Base-by-base conservation (phyloP, 108 stramenopile species). In the Conticribra weissflogii region DNA sequence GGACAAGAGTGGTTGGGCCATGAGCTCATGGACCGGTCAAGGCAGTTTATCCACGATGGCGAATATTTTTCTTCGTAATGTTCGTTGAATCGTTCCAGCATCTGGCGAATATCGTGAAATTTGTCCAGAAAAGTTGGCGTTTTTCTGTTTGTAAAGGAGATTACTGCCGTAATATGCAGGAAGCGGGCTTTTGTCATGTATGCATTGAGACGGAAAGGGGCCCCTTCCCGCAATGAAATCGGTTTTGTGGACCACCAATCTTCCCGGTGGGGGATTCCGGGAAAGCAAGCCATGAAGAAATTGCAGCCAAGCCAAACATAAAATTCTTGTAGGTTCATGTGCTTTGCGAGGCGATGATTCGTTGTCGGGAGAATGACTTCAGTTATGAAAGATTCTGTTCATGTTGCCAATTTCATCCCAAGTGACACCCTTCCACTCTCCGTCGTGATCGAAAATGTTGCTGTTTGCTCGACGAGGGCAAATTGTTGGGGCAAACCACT, bases 21-120 rank as follows among this genome's bases (percentile, higher is more conserved):
- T 16, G 41, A 9, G 21, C 19, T 60, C 69, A 78, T 71, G 14
- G 55, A 58, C 63, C 71, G 70, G 36, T 78, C 76, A 5, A 78
- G 32, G 31, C 69, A 71, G 27, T 12, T 34, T 14, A 71, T 21
- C 76, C 76, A 78, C 2, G 54, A 63, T 0, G 71, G 77, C 30
- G 29, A 24, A 36, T 69, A 78, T 1, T 50, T 19, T 2, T 36
- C 21, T 29, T 36, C 34, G 34, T 45, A 55, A 24, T 78, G 52
- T 19, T 71, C 36, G 34, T 78, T 78, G 33, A 47, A 78, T 3
- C 64, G 36, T 1, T 71, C 63, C 12, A 72, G 24, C 57, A 78
- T 58, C 23, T 71, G 27, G 25, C 64, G 46, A 14, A 78, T 64
- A 28, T 78, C 44, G 22, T 60, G 61, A 21, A 72, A 78, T n/a